phyloP scores from a whole-genome alignment of 2,329 filamentous ascomycete species.

The Fusarium penzigii region DNA sequence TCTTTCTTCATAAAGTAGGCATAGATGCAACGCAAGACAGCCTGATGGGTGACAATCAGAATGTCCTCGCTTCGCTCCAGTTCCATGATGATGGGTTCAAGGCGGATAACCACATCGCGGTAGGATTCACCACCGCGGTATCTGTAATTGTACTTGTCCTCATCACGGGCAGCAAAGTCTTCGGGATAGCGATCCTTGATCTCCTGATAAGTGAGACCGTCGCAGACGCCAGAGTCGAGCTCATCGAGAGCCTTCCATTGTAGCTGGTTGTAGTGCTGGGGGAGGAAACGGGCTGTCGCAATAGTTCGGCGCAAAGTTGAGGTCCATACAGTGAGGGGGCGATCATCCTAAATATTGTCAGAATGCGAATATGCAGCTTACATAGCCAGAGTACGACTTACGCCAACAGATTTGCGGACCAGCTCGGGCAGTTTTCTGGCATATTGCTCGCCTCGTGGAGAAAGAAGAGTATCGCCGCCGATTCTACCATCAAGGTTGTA shows the following conservation, averaged over 20 bases:
- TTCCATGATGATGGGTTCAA: conserved; percentile 99
- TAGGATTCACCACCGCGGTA: conserved; percentile 96
- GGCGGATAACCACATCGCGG: conserved; percentile 93
- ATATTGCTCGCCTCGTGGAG: conserved; percentile 83
- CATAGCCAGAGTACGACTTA: conserved; percentile 45
- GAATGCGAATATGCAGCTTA: conserved; percentile 1
- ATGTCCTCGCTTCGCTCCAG: conserved; percentile 95
- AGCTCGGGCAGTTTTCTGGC: conserved; percentile 81
- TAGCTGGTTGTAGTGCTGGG: conserved; percentile 82
- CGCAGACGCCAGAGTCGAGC: conserved; percentile 93
- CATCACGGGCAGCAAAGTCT: conserved; percentile 92
- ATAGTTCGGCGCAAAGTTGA: conserved; percentile 78
- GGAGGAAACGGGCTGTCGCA: conserved; percentile 82
- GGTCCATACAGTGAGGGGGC: conserved; percentile 63
- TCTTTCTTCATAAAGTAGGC: conserved; percentile 98
- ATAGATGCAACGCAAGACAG: conserved; percentile 94
- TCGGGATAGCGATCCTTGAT: conserved; percentile 91
- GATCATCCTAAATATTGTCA: conserved; percentile 50
- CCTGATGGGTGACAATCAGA: conserved; percentile 96
- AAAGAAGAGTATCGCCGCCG: conserved; percentile 87
- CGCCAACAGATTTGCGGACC: conserved; percentile 81
- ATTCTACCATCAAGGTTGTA: conserved; percentile 91
- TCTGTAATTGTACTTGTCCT: conserved; percentile 99
- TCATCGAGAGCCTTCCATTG: conserved; percentile 99
- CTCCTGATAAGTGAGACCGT: conserved; percentile 93